phyloP scores from a whole-genome alignment of 2,329 filamentous ascomycete genomes.

The Helotiales sp. region DNA sequence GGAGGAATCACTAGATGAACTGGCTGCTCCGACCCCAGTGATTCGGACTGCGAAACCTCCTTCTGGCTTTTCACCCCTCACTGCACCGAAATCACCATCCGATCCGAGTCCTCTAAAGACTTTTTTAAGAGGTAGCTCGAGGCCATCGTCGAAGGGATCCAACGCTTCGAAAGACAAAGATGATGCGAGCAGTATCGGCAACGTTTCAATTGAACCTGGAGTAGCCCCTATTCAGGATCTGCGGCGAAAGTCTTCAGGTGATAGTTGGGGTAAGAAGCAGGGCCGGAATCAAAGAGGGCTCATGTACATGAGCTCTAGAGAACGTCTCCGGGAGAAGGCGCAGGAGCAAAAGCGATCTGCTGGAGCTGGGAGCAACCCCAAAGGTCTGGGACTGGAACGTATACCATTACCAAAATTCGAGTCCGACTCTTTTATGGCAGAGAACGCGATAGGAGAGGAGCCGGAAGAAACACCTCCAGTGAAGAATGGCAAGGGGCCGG shows the following conservation, averaged over 20 bases:
- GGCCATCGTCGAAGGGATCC: conserved; percentile 61
- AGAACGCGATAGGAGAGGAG: conserved; percentile 50
- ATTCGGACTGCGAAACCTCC: conserved; percentile 81
- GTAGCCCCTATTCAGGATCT: conserved; percentile 49
- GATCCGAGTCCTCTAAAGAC: conserved; percentile 54
- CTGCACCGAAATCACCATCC: conserved; percentile 56
- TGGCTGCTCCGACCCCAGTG: conserved; percentile 66
- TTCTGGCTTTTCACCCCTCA: conserved; percentile 71
- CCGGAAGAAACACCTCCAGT: conserved; percentile 28
- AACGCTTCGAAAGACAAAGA: conserved; percentile 52
- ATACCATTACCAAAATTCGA: conserved; percentile 28
- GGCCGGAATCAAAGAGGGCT: conserved; percentile 56
- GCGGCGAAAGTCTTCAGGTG: conserved; percentile 53
- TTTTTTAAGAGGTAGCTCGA: conserved; percentile 54
- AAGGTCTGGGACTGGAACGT: conserved; percentile 35
- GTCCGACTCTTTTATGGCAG: conserved; percentile 36
- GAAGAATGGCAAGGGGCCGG: conserved; percentile 19
- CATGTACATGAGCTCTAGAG: conserved; percentile 74
- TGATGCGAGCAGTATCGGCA: conserved; percentile 63
- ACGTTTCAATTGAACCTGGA: conserved; percentile 61
- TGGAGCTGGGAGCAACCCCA: conserved; percentile 42
- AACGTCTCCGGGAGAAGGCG: conserved; percentile 63
- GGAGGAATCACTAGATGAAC: conserved; percentile 55
- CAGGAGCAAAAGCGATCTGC: conserved; percentile 56
- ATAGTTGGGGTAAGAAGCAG: conserved; percentile 63